Percentiles rank a stretch among this genome's conserved stretches.
phyloP scores from a whole-genome alignment of 2,329 filamentous ascomycete genomes.

The Exophiala mesophila region DNA sequence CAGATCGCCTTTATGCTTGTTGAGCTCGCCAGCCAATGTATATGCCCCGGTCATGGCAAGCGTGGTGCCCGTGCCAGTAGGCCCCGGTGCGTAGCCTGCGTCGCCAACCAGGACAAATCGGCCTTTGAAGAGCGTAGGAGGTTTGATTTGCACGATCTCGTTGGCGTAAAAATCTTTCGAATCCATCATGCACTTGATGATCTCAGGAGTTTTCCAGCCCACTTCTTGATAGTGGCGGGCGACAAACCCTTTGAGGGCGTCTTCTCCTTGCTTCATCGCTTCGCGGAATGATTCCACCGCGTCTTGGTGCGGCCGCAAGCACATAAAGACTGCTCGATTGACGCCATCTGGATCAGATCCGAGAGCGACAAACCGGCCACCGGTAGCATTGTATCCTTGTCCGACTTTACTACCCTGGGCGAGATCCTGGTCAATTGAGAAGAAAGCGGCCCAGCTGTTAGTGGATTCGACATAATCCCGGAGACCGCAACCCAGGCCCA shows the following conservation, averaged over 20 bases:
- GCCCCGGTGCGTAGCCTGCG: slow-evolving; percentile 35
- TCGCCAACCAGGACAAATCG: slow-evolving; percentile 40
- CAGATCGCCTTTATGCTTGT: slow-evolving; percentile 29
- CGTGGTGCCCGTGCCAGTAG: slow-evolving; percentile 35
- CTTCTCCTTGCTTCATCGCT: slow-evolving; percentile 35
- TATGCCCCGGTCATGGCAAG: slow-evolving; percentile 44
- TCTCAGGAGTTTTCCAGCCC: slow-evolving; percentile 32
- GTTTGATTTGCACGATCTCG: slow-evolving; percentile 34
- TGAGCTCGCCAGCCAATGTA: slow-evolving; percentile 50
- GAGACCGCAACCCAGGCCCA: slow-evolving; percentile 39
- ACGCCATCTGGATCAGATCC: slow-evolving; percentile 32
- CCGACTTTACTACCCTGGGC: slow-evolving; percentile 36
- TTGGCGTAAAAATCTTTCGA: slow-evolving; percentile 36
- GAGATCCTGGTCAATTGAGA: slow-evolving; percentile 37
- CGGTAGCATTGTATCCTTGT: slow-evolving; percentile 34
- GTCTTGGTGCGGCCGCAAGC: slow-evolving; percentile 31
- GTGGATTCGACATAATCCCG: slow-evolving; percentile 36
- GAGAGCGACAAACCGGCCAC: slow-evolving; percentile 37
- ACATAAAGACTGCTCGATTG: slow-evolving; percentile 35
- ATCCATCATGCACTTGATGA: slow-evolving; percentile 30
- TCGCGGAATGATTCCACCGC: slow-evolving; percentile 36
- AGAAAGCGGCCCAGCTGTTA: slow-evolving; percentile 42
- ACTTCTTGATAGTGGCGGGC: slow-evolving; percentile 27
- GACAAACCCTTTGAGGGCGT: slow-evolving; percentile 33
- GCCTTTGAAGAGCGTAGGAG: slow-evolving; percentile 30